phyloP scores from a whole-genome alignment of 768 basidiomycete species.

The Rhodotorula graminis region DNA sequence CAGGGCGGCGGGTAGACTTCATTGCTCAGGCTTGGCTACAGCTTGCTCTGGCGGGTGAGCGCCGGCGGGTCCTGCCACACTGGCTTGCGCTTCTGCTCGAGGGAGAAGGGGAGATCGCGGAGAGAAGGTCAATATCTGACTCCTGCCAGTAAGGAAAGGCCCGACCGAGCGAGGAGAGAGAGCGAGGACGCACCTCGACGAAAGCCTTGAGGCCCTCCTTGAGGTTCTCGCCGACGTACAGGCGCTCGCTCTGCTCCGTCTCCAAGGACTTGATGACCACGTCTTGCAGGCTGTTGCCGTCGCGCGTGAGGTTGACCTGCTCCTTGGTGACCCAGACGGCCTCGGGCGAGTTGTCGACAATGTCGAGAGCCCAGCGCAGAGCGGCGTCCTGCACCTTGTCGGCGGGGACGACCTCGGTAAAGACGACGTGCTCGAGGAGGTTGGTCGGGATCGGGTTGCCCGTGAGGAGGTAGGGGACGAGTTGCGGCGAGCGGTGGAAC shows the following conservation, averaged over 20 bases:
- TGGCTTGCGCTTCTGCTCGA: constrained; percentile 53
- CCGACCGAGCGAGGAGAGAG: background rate
- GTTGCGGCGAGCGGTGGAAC: constrained; percentile 39
- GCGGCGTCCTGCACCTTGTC: constrained; percentile 59
- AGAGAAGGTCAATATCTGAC: too few relatives aligned
- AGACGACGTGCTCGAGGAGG: constrained; percentile 64
- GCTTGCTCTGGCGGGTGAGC: background rate
- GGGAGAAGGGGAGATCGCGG: too few relatives aligned
- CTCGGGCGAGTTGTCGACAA: constrained; percentile 68
- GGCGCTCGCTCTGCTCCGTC: constrained; percentile 15
- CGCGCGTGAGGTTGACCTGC: constrained; percentile 57
- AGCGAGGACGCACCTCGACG: constrained; percentile 1
- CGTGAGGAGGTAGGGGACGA: constrained; percentile 67
- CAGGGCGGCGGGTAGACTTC: too few relatives aligned
- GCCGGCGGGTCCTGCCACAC: constrained; percentile 54
- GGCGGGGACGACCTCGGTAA: constrained; percentile 64
- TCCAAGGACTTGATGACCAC: constrained; percentile 53
- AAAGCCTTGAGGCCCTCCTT: constrained; percentile 52
- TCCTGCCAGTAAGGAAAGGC: background rate
- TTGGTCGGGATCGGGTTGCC: constrained; percentile 66
- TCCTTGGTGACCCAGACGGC: constrained; percentile 70
- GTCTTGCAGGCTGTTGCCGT: constrained; percentile 56
- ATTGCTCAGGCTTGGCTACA: background rate
- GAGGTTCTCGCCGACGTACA: constrained; percentile 64
- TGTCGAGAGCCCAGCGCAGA: constrained; percentile 58